These are phyloP conservation scores for Alnus rubra DNA, from an alignment of 306 rosid species.

Conservation along the genomic window DNA sequence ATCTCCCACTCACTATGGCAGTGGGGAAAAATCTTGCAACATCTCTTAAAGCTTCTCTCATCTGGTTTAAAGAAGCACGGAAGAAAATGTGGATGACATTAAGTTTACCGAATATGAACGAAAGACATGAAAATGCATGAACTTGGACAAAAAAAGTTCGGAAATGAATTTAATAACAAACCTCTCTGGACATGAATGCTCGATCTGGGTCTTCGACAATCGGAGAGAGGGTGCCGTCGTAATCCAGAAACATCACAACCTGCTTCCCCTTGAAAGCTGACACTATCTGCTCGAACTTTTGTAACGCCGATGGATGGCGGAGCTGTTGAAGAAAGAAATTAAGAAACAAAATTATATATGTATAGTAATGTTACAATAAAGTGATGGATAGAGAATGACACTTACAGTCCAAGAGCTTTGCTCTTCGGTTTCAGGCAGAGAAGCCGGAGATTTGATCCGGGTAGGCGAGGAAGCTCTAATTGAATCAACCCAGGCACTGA, in stretches of 20 bases:
- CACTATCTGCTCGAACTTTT: constrained; percentile 59
- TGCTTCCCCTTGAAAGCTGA: constrained; percentile 60
- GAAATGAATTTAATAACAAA: constrained; percentile 10
- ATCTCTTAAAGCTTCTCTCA: constrained; percentile 70
- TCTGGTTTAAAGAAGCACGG: constrained; percentile 39
- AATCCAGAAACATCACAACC: constrained; percentile 82
- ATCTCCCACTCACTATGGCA: constrained; percentile 87
- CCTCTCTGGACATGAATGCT: constrained; percentile 90
- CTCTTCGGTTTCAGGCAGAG: constrained; percentile 42
- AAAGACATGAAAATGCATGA: neutral
- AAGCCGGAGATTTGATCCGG: constrained; percentile 35
- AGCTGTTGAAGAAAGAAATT: constrained; percentile 34
- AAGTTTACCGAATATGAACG: neutral
- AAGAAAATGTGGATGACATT: neutral
- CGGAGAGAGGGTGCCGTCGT: constrained; percentile 94
- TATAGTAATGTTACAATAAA: neutral
- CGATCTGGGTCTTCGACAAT: constrained; percentile 86
- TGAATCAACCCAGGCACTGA: constrained; percentile 72
- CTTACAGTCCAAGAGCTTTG: constrained; percentile 64
- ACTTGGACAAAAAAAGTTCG: neutral
- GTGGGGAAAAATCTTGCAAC: constrained; percentile 82
- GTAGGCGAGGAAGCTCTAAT: constrained; percentile 93
- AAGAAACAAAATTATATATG: neutral
- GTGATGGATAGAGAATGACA: neutral
- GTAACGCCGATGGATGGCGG: constrained; percentile 75